These are phyloP conservation scores for Clavariopsis aquatica DNA, from an alignment of 495 filamentous ascomycete genomes.

Conservation along the genomic window DNA sequence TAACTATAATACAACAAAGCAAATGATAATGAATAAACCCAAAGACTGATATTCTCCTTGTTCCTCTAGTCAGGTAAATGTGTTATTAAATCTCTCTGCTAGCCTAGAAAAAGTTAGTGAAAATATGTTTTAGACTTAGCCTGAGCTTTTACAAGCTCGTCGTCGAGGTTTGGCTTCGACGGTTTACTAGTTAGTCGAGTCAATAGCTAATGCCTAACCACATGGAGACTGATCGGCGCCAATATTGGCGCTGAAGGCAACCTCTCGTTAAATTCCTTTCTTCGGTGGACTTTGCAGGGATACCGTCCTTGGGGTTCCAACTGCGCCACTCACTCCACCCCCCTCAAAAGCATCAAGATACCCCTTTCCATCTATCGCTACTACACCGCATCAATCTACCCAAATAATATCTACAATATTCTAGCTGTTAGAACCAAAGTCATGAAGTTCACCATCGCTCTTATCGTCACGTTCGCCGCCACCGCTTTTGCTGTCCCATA, in stretches of 20 bases:
- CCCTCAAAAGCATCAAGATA: neutral
- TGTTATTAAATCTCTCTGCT: too few relatives aligned
- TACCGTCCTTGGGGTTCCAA: neutral
- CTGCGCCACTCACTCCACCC: neutral
- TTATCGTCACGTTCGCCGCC: neutral
- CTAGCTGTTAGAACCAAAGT: neutral
- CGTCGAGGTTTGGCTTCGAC: too few relatives aligned
- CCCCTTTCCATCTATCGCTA: neutral
- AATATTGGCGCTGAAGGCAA: neutral
- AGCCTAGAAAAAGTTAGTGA: too few relatives aligned
- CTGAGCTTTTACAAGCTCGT: too few relatives aligned
- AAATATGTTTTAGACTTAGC: too few relatives aligned
- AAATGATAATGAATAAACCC: too few relatives aligned
- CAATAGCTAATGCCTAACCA: too few relatives aligned
- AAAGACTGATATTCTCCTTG: too few relatives aligned
- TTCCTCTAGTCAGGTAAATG: too few relatives aligned
- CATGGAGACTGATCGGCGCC: too few relatives aligned
- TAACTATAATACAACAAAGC: too few relatives aligned
- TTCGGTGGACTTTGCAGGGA: neutral
- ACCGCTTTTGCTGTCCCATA: neutral
- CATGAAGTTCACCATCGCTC: conserved; percentile 12
- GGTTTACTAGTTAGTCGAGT: too few relatives aligned
- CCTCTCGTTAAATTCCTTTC: neutral
- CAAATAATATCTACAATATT: neutral
- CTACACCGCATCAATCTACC: neutral